Evolutionary conservation across 169 alveolate species (phyloP), one percentile per base, ranked within the genome.

Genomic region (Plasmodium vinckei): DNA sequence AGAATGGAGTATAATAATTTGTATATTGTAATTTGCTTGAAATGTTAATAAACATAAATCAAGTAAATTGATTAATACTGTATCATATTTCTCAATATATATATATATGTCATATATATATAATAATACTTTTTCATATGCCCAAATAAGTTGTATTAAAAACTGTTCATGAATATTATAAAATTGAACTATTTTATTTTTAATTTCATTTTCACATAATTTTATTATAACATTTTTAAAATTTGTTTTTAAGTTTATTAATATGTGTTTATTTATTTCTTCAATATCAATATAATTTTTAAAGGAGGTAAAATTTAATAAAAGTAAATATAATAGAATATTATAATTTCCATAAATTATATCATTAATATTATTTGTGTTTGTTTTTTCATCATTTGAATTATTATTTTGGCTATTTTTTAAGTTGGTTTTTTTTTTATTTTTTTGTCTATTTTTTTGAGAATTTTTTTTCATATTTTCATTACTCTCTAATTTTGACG

Each of bases 11-110:
- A 82, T 82, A 33, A 82, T 56, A 15, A n/a, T 68, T 49, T 82
- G 90, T 0, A 82, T 71, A 49, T 82, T 82, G 65, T 82, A 68
- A 56, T 82, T 65, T 25, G 65, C 65, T 23, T 82, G 90, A 70
- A 82, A 70, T 2, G 90, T 12, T 0, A 82, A 27, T 21, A 70
- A 19, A 61, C 90, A 82, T 0, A 67, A 17, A 33, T 82, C 90
- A 0, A 82, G 12, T 7, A 82, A 71, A 25, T 82, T 82, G 15
- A 82, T 72, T 71, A 82, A 60, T 27, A 82, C 65, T 12, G 90
- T 54, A 5, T 82, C 84, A 56, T 82, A 82, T 60, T 65, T 70
- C n/a, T 82, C 90, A 13, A 82, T 56, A 60, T 54, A 82, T 9
- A 39, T 47, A 56, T 82, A 82, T 12, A 82, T 42, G n/a, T 82